Evolutionary conservation across 2,329 filamentous ascomycete genomes (phyloP).

Genomic region (Epichloe sp.): DNA sequence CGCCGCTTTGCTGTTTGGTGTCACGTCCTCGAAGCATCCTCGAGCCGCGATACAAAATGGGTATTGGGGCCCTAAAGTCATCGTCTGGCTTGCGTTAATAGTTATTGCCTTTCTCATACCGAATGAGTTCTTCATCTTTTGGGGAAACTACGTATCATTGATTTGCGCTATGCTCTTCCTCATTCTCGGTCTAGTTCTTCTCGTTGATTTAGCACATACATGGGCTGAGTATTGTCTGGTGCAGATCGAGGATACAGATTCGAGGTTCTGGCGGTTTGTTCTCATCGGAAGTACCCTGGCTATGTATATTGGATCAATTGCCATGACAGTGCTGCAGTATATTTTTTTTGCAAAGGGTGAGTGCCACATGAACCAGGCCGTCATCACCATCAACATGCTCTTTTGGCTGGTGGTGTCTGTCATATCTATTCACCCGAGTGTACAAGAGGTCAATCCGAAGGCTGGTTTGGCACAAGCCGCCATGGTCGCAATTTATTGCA

Average conservation of each 20-base stretch:
- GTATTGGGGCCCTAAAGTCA: slow-evolving; percentile 96
- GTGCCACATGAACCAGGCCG: slow-evolving; percentile 93
- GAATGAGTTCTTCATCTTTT: slow-evolving; percentile 85
- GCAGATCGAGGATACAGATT: slow-evolving; percentile 85
- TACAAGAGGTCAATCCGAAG: slow-evolving; percentile 86
- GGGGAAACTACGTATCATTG: slow-evolving; percentile 83
- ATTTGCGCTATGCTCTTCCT: slow-evolving; percentile 85
- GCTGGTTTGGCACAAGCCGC: slow-evolving; percentile 94
- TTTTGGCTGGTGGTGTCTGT: slow-evolving; percentile 69
- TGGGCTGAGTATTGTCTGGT: slow-evolving; percentile 95
- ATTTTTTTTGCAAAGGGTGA: slow-evolving; percentile 77
- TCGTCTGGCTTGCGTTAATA: slow-evolving; percentile 76
- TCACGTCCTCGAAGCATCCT: slow-evolving; percentile 74
- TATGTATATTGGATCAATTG: slow-evolving; percentile 85
- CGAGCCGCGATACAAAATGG: slow-evolving; percentile 88
- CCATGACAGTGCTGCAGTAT: slow-evolving; percentile 95
- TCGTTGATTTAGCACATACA: slow-evolving; percentile 89
- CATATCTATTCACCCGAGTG: slow-evolving; percentile 75
- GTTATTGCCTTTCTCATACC: slow-evolving; percentile 93
- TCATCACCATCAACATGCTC: slow-evolving; percentile 86
- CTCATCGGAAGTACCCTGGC: slow-evolving; percentile 83
- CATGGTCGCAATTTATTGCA: slow-evolving; percentile 96
- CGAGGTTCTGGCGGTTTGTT: slow-evolving; percentile 68
- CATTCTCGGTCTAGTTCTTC: slow-evolving; percentile 76
- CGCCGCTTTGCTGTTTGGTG: slow-evolving; percentile 72